Conservation (phyloP, 2,329 filamentous ascomycete genomes). For the Hymenoscyphus linearis region DNA sequence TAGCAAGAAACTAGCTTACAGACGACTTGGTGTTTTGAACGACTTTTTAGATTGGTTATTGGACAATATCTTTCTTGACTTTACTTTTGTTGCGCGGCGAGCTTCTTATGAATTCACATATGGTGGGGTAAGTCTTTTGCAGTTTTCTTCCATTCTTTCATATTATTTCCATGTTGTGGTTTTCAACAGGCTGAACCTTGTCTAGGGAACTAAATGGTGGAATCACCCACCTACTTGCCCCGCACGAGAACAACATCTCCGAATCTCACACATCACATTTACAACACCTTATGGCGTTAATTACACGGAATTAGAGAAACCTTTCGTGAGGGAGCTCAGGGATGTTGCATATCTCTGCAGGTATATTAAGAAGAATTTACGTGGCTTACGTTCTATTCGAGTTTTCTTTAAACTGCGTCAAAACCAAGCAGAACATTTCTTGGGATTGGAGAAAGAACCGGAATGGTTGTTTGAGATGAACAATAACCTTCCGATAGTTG, state of each 20-base stretch:
- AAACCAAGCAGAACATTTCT: neutral
- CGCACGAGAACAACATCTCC: neutral
- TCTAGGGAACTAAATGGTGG: neutral
- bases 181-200: neutral
- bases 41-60: neutral
- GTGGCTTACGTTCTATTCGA: neutral
- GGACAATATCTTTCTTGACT: neutral
- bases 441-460: neutral
- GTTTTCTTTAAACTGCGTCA: neutral
- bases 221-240: neutral
- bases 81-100: neutral
- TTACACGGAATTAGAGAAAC: neutral
- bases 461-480: neutral
- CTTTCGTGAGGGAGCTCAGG: neutral
- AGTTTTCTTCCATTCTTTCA: neutral
- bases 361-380: neutral
- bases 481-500: neutral
- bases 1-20: neutral
- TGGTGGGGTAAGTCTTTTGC: neutral
- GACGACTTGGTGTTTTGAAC: neutral
- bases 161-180: neutral
- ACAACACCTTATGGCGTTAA: neutral
- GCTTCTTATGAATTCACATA: neutral
- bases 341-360: neutral
- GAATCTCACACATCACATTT: neutral